Conservation (phyloP, 2,329 filamentous ascomycete species). For the Trichothecium sympodiale region DNA sequence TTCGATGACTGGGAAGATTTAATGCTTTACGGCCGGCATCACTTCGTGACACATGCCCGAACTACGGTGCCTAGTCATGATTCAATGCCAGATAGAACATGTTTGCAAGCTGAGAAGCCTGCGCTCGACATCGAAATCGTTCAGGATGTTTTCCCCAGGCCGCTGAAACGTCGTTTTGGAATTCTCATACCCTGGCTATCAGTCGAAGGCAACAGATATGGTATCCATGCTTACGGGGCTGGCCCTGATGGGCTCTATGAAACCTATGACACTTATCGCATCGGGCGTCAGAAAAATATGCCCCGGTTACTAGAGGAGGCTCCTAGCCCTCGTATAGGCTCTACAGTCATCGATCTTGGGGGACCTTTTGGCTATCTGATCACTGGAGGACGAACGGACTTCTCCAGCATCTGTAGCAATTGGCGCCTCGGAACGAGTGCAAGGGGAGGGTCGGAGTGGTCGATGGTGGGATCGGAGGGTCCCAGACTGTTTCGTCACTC, state of each 20-base stretch:
- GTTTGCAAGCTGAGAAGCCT: too few relatives aligned
- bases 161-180: constrained; percentile 46
- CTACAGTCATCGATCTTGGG: constrained; percentile 62
- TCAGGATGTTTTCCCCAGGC: constrained; percentile 6
- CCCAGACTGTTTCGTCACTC: constrained; percentile 59
- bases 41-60: constrained; percentile 61
- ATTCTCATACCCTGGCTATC: constrained; percentile 33
- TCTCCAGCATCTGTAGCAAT: constrained; percentile 36
- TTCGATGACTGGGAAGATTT: constrained; percentile 98
- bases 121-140: constrained; percentile 5
- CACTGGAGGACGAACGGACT: constrained; percentile 60
- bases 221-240: constrained; percentile 31
- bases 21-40: constrained; percentile 72
- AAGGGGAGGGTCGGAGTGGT: too few relatives aligned
- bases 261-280: constrained; percentile 39
- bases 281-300: constrained; percentile 8
- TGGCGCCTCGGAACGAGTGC: constrained; percentile 46
- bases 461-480: too few relatives aligned
- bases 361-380: constrained; percentile 49
- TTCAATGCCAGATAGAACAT: too few relatives aligned
- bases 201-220: constrained; percentile 29
- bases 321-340: constrained; percentile 50
- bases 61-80: neutral
- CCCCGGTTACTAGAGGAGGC: constrained; percentile 17
- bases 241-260: constrained; percentile 32